Conservation (phyloP, 345 rosid species). For the Corchorus capsularis region DNA sequence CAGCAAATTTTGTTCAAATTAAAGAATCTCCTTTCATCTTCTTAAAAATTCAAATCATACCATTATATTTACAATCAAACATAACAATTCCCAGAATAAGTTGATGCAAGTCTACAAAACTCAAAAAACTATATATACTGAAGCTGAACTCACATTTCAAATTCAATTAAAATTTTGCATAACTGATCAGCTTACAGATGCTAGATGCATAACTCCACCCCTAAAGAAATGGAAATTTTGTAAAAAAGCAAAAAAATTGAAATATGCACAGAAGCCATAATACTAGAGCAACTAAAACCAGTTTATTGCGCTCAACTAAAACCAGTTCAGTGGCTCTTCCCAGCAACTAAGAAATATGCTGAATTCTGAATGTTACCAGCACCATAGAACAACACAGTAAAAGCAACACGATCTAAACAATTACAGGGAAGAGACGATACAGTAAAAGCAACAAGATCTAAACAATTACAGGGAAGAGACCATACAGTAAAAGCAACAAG, state of each 20-base stretch:
- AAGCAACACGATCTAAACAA: neutral
- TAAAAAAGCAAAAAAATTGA: too few relatives aligned
- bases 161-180: neutral
- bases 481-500: too few relatives aligned
- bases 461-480: constrained; percentile 2
- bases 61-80: constrained; percentile 1
- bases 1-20: neutral
- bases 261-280: neutral
- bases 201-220: neutral
- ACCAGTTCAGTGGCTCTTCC: too few relatives aligned
- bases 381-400: neutral
- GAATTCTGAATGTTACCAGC: neutral
- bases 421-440: neutral
- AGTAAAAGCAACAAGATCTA: neutral
- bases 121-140: neutral
- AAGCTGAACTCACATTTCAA: constrained; percentile 2
- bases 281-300: too few relatives aligned
- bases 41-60: neutral
- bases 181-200: neutral
- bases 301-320: too few relatives aligned
- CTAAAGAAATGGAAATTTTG: too few relatives aligned
- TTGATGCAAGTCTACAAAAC: neutral
- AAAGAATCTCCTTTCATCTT: neutral
- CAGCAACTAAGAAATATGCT: too few relatives aligned
- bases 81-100: neutral